Evolutionary conservation across 768 basidiomycete genomes (phyloP), one percentile per base, ranked within the genome.

Genomic region (Termitomyces sp.): DNA sequence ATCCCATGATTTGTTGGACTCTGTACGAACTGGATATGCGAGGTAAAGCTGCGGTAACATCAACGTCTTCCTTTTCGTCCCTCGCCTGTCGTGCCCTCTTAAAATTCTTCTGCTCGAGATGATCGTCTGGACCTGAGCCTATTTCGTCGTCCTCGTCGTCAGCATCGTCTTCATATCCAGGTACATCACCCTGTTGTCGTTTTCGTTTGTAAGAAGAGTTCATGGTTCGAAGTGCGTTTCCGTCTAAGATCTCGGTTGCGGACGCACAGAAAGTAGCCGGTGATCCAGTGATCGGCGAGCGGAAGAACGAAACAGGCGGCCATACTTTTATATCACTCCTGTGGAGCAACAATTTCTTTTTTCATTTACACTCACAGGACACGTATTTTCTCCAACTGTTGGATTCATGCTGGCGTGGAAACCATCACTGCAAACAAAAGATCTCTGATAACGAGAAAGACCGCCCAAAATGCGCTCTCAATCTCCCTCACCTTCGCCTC

Each of bases 391-490:
- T 44, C 23, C 12, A n/a, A 15, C 43, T 44, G 25, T 29, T 49
- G 23, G 18, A 16, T 22, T 31, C 27, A 16, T 31, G 13, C 16
- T 31, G 23, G 39, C 53, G 40, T 44, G 58, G 58, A 59, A 52
- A 59, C 50, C 35, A 52, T 49, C 50, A 59, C 39, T 25, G 27
- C 39, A 43, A 36, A 36, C 35, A 27, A 22, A 22, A 32, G 18
- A 41, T 11, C 13, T 9, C 23, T 43, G 23, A 16, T n/a, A 11
- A 42, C 42, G 5, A 29, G 9, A 29, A 29, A 25, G 18, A 9
- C 50, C 35, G 42, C 44, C 29, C 36, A 54, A 16, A 25, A 52
- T 54, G 45, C 25, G 15, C 31, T 44, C 53, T 27, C 35, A 38
- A 23, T 29, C 38, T 27, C 36, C 50, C 40, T 15, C 22, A 38